These are phyloP conservation scores for Pseudogymnoascus sp. DNA, from an alignment of 2,329 filamentous ascomycete genomes.

Conservation along the genomic window DNA sequence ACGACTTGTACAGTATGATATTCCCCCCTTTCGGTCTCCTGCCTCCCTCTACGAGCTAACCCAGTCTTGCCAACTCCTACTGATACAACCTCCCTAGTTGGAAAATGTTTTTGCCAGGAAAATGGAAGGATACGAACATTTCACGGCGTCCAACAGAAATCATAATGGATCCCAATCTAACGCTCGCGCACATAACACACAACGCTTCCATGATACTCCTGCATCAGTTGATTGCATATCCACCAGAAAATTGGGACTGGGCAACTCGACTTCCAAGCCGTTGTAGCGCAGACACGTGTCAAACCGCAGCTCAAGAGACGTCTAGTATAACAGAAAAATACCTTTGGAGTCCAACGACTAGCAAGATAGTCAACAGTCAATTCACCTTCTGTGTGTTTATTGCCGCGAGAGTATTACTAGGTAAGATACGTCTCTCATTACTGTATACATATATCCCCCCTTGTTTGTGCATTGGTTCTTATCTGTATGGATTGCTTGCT, in stretches of 20 bases:
- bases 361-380: conserved; percentile 19
- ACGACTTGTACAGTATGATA: conserved; percentile 34
- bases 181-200: conserved; percentile 29
- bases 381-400: conserved; percentile 28
- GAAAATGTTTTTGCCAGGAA: conserved; percentile 37
- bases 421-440: conserved; percentile 10
- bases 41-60: neutral
- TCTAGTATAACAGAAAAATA: conserved; percentile 27
- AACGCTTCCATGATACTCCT: conserved; percentile 30
- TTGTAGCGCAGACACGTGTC: conserved; percentile 27
- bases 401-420: conserved; percentile 24
- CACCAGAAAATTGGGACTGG: conserved; percentile 18
- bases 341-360: conserved; percentile 19
- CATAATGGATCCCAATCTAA: conserved; percentile 30
- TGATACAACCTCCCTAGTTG: conserved; percentile 25
- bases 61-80: neutral
- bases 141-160: conserved; percentile 20
- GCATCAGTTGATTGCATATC: conserved; percentile 29
- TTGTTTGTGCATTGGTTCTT: neutral
- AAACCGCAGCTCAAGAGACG: conserved; percentile 25
- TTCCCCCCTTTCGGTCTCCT: neutral
- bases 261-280: conserved; percentile 22
- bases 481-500: neutral
- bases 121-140: conserved; percentile 33
- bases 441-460: neutral